Base-by-base conservation (phyloP, 2,329 filamentous ascomycete species). In the Lecanoromycetidae sp. region DNA sequence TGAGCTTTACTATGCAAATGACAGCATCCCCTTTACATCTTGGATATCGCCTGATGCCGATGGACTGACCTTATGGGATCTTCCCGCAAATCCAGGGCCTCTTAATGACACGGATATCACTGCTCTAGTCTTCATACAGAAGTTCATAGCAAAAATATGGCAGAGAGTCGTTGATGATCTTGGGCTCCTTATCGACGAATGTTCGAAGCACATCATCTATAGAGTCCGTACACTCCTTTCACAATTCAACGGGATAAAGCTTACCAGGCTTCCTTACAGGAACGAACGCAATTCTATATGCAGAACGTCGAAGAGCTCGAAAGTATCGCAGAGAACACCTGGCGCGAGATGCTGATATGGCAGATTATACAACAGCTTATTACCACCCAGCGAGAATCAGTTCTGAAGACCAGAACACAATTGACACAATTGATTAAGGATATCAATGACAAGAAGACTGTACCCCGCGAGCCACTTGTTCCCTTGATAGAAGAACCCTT, bases 281-380 rank as follows among this genome's bases (percentile, higher is more conserved):
- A 45, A 45, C 32, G 27, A 20, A 35, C 13, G 23, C 15, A 17
- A 10, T 45, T 45, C 20, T 17, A 45, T 33, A 23, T 26, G n/a
- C 32, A n/a, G 13, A 29, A 25, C 25, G 36, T 46, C 15, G n/a
- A 40, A 5, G 36, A 22, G 13, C 44, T 46, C 19, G 44, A 46
- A 30, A 20, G 5, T 10, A 23, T 46, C 2, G 44, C 44, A 17
- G 7, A 39, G 23, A 22, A 15, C n/a, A 45, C 33, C 9, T 45
- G 43, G 43, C 33, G 30, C 17, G 32, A 45, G 7, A 38, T 45
- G 43, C n/a, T 27, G 32, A 45, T 12, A 19, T 45, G 43, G 43
- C 34, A 36, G 15, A 13, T 45, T 5, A 12, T 45, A 36, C 20
- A 35, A 27, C 36, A 45, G 19, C 30, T 45, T 15, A 45, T 45